Evolutionary conservation across 139 green algal species (phyloP), one percentile per base, ranked within the genome.

Genomic region (Chlamydomonas sp.): DNA sequence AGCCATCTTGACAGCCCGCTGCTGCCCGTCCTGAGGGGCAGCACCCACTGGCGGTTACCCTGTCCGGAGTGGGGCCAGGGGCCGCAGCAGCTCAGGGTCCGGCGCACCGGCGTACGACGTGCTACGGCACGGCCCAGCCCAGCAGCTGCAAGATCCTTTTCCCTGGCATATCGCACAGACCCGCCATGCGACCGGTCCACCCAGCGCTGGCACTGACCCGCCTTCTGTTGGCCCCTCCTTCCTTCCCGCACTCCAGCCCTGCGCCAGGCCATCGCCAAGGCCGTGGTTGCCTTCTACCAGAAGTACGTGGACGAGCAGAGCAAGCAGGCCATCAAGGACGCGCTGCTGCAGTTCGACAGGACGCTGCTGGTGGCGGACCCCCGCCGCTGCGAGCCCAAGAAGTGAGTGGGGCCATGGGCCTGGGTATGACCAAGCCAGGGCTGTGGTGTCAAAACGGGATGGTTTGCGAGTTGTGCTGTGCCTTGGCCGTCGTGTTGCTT

Each of bases 221-320:
- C 74, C 74, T 20, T 7, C 5, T 75, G 2, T 57, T 2, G 5
- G 17, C 17, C 69, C 69, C 69, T 49, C 69, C 4, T 75, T 1
- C 69, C 71, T 82, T 77, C 8, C 89, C 1, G 31, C 31, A 49
- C 10, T 94, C 91, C 94, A 98, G 96, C 98, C 77, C 97, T 99
- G 87, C 93, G 98, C 75, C 98, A 99, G 93, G 97, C 98, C 12
- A 97, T 99, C 84, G 95, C 97, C 89, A 99, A 99, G 96, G 97
- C 95, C 60, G 90, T 99, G 9, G 96, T 99, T 61, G 97, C 98
- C 14, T 99, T 97, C 95, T 99, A 99, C 95, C 97, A 99, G 95
- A 99, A 99, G 94, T 99, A 97, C 87, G 97, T 99, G 62, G 98
- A 99, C 85, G 98, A 99, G 96, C 93, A 97, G 94, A 96, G 94